A percentile compares a stretch with the other conserved stretches of the same genome.
Conservation (phyloP, 306 rosid genomes). For the Prunus armeniaca region DNA sequence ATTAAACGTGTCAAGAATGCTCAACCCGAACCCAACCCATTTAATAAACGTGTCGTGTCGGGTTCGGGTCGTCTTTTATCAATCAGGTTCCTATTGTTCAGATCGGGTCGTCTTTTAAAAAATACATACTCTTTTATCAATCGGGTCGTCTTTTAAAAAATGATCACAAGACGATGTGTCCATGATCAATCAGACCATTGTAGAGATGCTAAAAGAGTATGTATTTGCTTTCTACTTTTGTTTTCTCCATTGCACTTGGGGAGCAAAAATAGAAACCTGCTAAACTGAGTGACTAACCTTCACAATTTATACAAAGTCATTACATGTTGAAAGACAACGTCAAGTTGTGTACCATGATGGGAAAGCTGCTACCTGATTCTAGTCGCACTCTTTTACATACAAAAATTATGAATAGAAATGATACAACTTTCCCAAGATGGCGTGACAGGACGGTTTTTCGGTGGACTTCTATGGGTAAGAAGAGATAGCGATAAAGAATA, state of each 20-base stretch:
- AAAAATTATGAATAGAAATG: constrained; percentile 42
- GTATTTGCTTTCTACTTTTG: not conserved
- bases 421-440: constrained; percentile 32
- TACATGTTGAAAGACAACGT: constrained; percentile 11
- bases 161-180: not conserved
- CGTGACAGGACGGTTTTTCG: constrained; percentile 19
- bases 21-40: too few species aligned
- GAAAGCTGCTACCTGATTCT: constrained; percentile 45
- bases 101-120: too few species aligned
- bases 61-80: too few species aligned
- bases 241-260: not conserved
- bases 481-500: constrained; percentile 36
- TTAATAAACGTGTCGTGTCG: too few species aligned
- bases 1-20: too few species aligned
- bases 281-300: constrained; percentile 4
- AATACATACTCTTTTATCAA: too few species aligned
- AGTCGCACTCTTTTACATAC: constrained; percentile 45
- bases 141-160: too few species aligned
- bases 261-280: constrained; percentile 3
- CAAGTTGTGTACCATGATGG: constrained; percentile 29
- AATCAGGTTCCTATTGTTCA: too few species aligned
- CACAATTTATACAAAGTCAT: constrained; percentile 8
- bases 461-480: constrained; percentile 22
- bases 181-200: not conserved
- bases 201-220: too few species aligned